Percentiles rank a stretch among this genome's conserved stretches.
phyloP scores from a whole-genome alignment of 2,329 filamentous ascomycete genomes.

The Xylogone sp. region DNA sequence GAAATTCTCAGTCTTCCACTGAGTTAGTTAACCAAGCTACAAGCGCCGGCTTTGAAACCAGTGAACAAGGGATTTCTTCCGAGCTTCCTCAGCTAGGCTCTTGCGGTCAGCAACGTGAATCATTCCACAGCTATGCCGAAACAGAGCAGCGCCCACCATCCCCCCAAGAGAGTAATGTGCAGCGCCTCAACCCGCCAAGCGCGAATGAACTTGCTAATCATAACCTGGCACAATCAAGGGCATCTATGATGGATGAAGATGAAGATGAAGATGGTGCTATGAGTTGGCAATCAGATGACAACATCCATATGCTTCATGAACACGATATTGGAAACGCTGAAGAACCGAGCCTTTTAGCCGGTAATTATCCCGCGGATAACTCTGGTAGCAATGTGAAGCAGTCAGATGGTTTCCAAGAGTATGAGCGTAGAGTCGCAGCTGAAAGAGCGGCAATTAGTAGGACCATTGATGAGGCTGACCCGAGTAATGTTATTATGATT shows the following conservation, averaged over 20 bases:
- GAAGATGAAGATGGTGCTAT: constrained; percentile 4
- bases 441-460: constrained; percentile 21
- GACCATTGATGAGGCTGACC: constrained; percentile 15
- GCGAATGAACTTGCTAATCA: too few relatives aligned
- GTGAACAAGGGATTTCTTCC: too few relatives aligned
- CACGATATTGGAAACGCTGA: too few relatives aligned
- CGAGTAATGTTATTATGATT: constrained; percentile 20
- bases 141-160: constrained; percentile 13
- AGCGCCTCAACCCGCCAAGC: constrained; percentile 17
- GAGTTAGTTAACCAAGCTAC: neutral
- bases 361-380: neutral
- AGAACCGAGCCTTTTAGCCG: neutral
- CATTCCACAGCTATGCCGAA: constrained; percentile 14
- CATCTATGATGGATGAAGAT: neutral
- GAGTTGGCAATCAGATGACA: constrained; percentile 8
- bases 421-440: constrained; percentile 18
- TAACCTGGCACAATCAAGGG: too few relatives aligned
- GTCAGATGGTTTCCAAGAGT: neutral
- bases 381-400: neutral
- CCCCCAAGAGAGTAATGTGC: constrained; percentile 17
- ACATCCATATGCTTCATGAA: neutral
- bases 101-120: constrained; percentile 17
- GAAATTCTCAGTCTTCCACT: neutral
- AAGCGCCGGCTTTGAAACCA: too few relatives aligned
- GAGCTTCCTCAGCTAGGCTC: too few relatives aligned